phyloP scores from a whole-genome alignment of 345 rosid genomes.

The Draba incana region DNA sequence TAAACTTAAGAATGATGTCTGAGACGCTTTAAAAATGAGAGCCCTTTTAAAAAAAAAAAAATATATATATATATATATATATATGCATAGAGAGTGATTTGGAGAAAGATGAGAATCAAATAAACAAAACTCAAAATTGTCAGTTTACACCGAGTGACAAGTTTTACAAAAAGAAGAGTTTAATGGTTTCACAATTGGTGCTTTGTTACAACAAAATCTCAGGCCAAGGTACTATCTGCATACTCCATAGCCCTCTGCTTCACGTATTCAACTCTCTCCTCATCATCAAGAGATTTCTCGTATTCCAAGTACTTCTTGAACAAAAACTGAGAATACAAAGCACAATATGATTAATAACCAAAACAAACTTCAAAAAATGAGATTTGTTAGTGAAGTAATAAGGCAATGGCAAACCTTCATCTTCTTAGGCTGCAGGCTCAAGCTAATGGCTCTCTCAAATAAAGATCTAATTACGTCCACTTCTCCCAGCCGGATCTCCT shows the following conservation, averaged over 20 bases:
- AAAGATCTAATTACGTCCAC: constrained; percentile 63
- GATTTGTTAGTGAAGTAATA: neutral
- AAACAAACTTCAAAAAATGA: neutral
- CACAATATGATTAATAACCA: constrained; percentile 4
- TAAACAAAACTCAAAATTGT: too few relatives aligned
- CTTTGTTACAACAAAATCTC: constrained; percentile 27
- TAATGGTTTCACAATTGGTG: neutral
- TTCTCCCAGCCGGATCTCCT: constrained; percentile 89
- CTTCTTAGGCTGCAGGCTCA: constrained; percentile 84
- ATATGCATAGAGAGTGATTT: too few relatives aligned
- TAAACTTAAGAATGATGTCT: too few relatives aligned
- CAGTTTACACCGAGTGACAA: too few relatives aligned
- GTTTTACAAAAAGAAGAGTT: too few relatives aligned
- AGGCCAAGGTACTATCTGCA: constrained; percentile 57
- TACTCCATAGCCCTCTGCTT: constrained; percentile 86
- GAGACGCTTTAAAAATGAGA: too few relatives aligned
- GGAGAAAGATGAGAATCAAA: too few relatives aligned
- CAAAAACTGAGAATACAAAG: constrained; percentile 62
- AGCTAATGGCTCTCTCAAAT: constrained; percentile 86
- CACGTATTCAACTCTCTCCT: constrained; percentile 63
- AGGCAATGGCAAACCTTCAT: constrained; percentile 60
- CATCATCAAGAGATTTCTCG: constrained; percentile 69
- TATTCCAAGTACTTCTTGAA: constrained; percentile 85
- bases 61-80: too few relatives aligned
- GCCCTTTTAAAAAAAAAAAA: too few relatives aligned